phyloP scores from a whole-genome alignment of 2,329 filamentous ascomycete genomes.

The Colletotrichum gigasporum region DNA sequence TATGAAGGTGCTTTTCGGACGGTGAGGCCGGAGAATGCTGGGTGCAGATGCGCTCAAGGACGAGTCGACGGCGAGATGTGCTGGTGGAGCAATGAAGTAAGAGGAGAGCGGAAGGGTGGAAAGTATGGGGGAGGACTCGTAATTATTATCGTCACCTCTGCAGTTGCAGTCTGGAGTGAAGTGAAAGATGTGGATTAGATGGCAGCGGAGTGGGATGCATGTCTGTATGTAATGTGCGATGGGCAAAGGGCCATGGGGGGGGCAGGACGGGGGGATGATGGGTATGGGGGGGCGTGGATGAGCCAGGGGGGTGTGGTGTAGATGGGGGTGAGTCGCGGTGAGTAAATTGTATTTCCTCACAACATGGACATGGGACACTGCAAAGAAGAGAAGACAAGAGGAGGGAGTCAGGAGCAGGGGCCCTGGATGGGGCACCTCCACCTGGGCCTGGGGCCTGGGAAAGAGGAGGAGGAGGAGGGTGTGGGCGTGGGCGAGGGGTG shows the following conservation, averaged over 20 bases:
- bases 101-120: conserved; percentile 27
- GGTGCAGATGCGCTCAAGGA: conserved; percentile 12
- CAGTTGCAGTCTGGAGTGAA: conserved; percentile 4
- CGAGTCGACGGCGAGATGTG: not conserved
- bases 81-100: conserved; percentile 33
- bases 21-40: conserved; percentile 16
- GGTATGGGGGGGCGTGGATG: conserved; percentile 11
- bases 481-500: not conserved
- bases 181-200: conserved; percentile 29
- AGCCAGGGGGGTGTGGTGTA: not conserved
- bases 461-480: conserved; percentile 1
- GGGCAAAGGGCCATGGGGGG: conserved; percentile 12
- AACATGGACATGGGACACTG: conserved; percentile 19
- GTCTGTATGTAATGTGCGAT: conserved; percentile 29
- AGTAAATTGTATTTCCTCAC: conserved; percentile 26
- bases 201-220: conserved; percentile 29
- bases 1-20: conserved; percentile 10
- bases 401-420: conserved; percentile 29
- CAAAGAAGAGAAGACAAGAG: conserved; percentile 16
- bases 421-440: not conserved
- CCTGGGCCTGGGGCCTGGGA: too few species aligned
- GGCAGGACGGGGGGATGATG: conserved; percentile 3
- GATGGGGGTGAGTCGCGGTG: conserved; percentile 32
- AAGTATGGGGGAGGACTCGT: conserved; percentile 33
- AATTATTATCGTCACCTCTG: conserved; percentile 34